Evolutionary conservation across 176 grass and related monocot species (phyloP).

Genomic region (Ensete ventricosum): DNA sequence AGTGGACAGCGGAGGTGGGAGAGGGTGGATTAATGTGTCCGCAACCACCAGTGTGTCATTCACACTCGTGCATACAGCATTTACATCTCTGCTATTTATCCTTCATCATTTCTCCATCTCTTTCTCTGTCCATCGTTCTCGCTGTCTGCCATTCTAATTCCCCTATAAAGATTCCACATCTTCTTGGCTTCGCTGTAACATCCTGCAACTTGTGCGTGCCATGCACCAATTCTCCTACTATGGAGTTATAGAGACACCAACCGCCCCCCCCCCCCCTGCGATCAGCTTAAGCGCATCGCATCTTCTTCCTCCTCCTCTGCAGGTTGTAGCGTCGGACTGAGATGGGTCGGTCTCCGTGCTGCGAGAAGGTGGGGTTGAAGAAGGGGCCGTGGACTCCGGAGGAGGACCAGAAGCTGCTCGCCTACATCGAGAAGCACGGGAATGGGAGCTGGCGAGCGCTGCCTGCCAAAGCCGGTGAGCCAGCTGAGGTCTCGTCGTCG

Average conservation of each 20-base stretch:
- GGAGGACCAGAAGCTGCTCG: constrained; percentile 32
- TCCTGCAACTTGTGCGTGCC: background rate
- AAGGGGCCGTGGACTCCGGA: constrained; percentile 22
- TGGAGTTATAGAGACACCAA: too few relatives aligned
- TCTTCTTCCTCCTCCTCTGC: background rate
- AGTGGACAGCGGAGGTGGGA: too few relatives aligned
- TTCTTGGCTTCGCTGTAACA: background rate
- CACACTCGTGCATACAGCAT: background rate
- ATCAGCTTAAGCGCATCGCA: too few relatives aligned
- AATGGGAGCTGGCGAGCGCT: constrained; percentile 93
- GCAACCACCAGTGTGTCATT: too few relatives aligned
- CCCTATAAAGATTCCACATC: background rate
- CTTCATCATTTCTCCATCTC: constrained; percentile 27
- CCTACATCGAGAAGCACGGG: constrained; percentile 88
- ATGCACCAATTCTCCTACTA: background rate
- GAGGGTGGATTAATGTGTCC: too few relatives aligned
- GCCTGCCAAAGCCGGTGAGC: constrained; percentile 79
- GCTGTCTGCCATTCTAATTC: background rate
- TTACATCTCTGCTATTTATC: constrained; percentile 30
- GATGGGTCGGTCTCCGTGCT: constrained; percentile 91
- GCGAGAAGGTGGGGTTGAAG: constrained; percentile 70
- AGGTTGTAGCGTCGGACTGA: background rate
- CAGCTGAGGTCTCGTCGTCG: background rate
- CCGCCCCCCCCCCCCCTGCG: too few relatives aligned
- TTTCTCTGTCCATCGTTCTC: background rate